These are phyloP conservation scores for Sphaerosporella brunnea DNA, from an alignment of 495 filamentous ascomycete genomes.

Conservation along the genomic window DNA sequence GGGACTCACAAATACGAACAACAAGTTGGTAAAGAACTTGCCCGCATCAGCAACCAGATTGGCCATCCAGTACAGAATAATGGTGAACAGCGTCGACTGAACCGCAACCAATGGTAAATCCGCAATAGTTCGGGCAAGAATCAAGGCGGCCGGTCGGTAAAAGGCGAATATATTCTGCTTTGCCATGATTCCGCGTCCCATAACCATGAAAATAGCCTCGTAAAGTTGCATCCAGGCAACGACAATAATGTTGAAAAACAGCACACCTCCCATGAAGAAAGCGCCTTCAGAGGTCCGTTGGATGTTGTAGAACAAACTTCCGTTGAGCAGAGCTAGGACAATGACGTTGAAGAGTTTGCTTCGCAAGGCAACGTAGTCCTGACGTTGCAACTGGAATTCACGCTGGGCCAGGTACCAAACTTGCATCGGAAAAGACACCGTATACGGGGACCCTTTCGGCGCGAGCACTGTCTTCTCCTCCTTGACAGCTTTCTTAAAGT, in stretches of 20 bases:
- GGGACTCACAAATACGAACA: slow-evolving; percentile 30
- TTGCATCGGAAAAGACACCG: slow-evolving; percentile 40
- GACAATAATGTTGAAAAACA: slow-evolving; percentile 43
- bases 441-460: slow-evolving; percentile 46
- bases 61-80: slow-evolving; percentile 52
- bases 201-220: slow-evolving; percentile 24
- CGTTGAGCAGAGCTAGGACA: slow-evolving; percentile 54
- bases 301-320: slow-evolving; percentile 54
- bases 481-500: slow-evolving; percentile 51
- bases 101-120: slow-evolving; percentile 48
- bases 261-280: slow-evolving; percentile 36
- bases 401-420: slow-evolving; percentile 48
- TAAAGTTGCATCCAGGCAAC: slow-evolving; percentile 28
- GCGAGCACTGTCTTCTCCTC: slow-evolving; percentile 52
- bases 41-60: slow-evolving; percentile 32
- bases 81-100: slow-evolving; percentile 45
- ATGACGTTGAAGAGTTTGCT: slow-evolving; percentile 67
- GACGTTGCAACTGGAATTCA: slow-evolving; percentile 59
- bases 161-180: slow-evolving; percentile 58
- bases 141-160: slow-evolving; percentile 52
- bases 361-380: slow-evolving; percentile 53
- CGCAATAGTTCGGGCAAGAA: slow-evolving; percentile 50
- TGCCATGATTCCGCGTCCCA: slow-evolving; percentile 43
- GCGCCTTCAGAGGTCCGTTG: slow-evolving; percentile 38
- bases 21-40: slow-evolving; percentile 37